Conservation (phyloP, 371 early-diverging fungal genomes). For the Rhizopus stolonifer region DNA sequence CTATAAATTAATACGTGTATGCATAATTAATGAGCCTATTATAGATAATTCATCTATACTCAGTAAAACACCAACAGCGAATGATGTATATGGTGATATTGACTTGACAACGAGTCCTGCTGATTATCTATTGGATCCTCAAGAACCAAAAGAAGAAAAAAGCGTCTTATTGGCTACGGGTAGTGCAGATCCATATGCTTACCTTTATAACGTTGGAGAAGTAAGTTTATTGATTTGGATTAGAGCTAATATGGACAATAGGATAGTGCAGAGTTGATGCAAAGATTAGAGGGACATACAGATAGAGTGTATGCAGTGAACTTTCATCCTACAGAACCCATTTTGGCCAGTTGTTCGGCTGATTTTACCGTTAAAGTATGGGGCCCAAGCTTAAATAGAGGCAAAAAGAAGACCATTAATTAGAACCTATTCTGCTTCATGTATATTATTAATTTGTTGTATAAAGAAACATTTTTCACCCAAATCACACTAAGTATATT, state of each 20-base stretch:
- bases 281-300: constrained; percentile 82
- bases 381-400: constrained; percentile 55
- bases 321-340: constrained; percentile 82
- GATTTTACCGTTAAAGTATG: constrained; percentile 84
- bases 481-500: too few relatives aligned
- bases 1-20: too few relatives aligned
- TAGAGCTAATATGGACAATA: constrained; percentile 19
- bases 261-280: constrained; percentile 72
- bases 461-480: too few relatives aligned
- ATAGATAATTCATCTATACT: constrained; percentile 49
- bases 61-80: constrained; percentile 30
- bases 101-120: constrained; percentile 31
- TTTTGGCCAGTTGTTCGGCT: constrained; percentile 80
- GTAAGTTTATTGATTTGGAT: too few relatives aligned
- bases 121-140: constrained; percentile 41
- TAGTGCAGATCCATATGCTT: constrained; percentile 83
- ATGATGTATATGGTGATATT: constrained; percentile 40
- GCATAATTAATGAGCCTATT: too few relatives aligned
- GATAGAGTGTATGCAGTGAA: constrained; percentile 84
- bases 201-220: constrained; percentile 78
- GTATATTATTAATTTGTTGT: too few relatives aligned
- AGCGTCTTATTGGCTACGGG: constrained; percentile 81
- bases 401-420: constrained; percentile 47
- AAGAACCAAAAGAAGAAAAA: constrained; percentile 54
- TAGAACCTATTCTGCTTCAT: too few relatives aligned